Base-by-base conservation (phyloP, 2,329 filamentous ascomycete species). In the Cercospora sp. region DNA sequence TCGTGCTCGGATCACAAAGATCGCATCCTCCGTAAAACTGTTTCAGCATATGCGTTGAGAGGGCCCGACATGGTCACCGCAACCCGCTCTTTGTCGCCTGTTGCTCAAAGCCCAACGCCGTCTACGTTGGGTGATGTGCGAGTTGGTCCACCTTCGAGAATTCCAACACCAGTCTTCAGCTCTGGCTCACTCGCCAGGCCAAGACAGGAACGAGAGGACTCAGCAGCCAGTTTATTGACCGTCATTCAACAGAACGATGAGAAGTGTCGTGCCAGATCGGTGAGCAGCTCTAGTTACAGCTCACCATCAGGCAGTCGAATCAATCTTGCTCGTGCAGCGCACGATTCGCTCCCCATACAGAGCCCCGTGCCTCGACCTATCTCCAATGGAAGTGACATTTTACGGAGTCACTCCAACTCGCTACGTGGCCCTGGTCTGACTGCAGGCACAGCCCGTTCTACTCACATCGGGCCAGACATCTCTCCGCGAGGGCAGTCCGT, bases 91-190 rank as follows among this genome's bases (percentile, higher is more conserved):
- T 63, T 71, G 12, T 73, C 72, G 16, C 73, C 72, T 16, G 66
- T 74, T 16, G 71, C 70, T 9, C 72, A 71, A 13, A 75, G 74
- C 63, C 72, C 74, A 18, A 69, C 73, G 10, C 65, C 66, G 3
- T 72, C 73, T 18, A 66, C 66, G 16, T 60, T 61, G 5, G 61
- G 49, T 37, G 69, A 63, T 8, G 70, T 68, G 10, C 66, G 67
- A 58, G 66, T 68, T 72, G 62, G 62, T n/a, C 30, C 34, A 68
- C 51, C 73, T 5, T 81, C 81, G 4, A 80, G 80, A 67, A 83
- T 83, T 24, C 81, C 81, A n/a, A 82, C 79, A 58, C 81, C 81
- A n/a, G 70, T 80, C 0, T 78, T 79, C 66, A 75, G 70, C 7
- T 40, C 72, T 45, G 65, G 68, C 4, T 71, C 62, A 10, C 53